Evolutionary conservation across 192 early-diverging fungal genomes (phyloP).

Genomic region (Geranomyces michiganensis): DNA sequence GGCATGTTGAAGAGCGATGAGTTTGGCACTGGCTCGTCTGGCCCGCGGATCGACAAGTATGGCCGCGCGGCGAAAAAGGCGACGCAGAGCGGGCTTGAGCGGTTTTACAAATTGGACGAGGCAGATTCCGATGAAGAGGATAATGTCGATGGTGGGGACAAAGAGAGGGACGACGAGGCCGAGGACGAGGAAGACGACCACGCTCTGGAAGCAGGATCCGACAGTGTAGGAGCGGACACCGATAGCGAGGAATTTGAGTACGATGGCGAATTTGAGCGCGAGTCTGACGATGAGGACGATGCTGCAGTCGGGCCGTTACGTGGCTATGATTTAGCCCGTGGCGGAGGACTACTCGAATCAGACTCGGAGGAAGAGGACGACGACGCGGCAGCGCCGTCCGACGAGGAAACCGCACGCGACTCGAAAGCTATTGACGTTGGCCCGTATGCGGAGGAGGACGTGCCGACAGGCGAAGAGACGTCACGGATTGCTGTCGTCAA

Average conservation of each 20-base stretch:
- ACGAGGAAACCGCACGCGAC: slow-evolving; percentile 22
- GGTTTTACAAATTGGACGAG: slow-evolving; percentile 75
- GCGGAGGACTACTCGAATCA: slow-evolving; percentile 69
- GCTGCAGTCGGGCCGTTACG: slow-evolving; percentile 26
- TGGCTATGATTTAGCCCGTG: slow-evolving; percentile 78
- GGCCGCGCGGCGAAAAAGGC: slow-evolving; percentile 60
- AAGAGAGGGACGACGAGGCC: slow-evolving; percentile 32
- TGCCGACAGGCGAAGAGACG: slow-evolving; percentile 50
- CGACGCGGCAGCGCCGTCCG: slow-evolving; percentile 43
- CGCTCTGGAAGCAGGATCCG: slow-evolving; percentile 19
- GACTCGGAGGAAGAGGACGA: slow-evolving; percentile 47
- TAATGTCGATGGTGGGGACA: slow-evolving; percentile 33
- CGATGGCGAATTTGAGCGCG: slow-evolving; percentile 37
- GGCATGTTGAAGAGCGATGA: slow-evolving; percentile 77
- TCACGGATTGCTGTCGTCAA: slow-evolving; percentile 84
- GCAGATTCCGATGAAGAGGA: slow-evolving; percentile 44
- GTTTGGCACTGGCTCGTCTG: slow-evolving; percentile 44
- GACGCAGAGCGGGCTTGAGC: slow-evolving; percentile 65
- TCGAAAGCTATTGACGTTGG: slow-evolving; percentile 12
- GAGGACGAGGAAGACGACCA: slow-evolving; percentile 31
- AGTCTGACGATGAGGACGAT: slow-evolving; percentile 42
- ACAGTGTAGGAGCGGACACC: slow-evolving; percentile 26
- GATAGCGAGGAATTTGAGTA: neutral
- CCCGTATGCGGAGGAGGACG: slow-evolving; percentile 32
- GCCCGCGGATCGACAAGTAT: slow-evolving; percentile 70